Evolutionary conservation across 1,284 basidiomycete genomes (phyloP).

Genomic region (Inonotus obliquus): DNA sequence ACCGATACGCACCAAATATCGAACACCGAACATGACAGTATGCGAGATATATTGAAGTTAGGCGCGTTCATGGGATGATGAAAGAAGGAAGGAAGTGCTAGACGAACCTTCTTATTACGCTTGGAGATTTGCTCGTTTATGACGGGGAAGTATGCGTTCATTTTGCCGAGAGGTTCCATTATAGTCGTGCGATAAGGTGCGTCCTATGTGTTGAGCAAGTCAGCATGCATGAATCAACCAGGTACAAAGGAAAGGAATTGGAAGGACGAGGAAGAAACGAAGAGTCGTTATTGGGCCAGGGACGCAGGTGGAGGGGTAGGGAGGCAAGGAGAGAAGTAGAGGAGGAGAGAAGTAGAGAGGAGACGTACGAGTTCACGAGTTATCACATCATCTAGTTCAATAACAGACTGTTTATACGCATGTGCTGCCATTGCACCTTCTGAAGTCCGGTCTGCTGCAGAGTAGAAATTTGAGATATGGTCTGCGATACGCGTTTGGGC

Average conservation of each 20-base stretch:
- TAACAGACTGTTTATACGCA: slow-evolving; percentile 92
- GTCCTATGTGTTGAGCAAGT: slow-evolving; percentile 51
- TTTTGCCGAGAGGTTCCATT: slow-evolving; percentile 92
- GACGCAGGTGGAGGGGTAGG: neutral
- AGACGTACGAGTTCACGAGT: slow-evolving; percentile 76
- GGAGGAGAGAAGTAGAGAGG: slow-evolving; percentile 11
- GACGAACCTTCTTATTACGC: slow-evolving; percentile 90
- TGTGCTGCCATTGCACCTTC: slow-evolving; percentile 97
- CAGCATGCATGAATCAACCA: too few species aligned
- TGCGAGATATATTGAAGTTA: neutral
- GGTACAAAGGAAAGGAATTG: too few species aligned
- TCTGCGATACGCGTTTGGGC: slow-evolving; percentile 94
- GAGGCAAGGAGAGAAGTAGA: neutral
- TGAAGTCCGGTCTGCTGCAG: slow-evolving; percentile 75
- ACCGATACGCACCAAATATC: neutral
- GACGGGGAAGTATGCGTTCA: slow-evolving; percentile 92
- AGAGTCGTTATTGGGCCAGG: too few species aligned
- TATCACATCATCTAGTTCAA: slow-evolving; percentile 88
- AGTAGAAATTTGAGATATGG: slow-evolving; percentile 92
- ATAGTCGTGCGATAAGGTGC: slow-evolving; percentile 92
- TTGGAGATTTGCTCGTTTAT: slow-evolving; percentile 95
- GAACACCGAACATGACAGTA: neutral
- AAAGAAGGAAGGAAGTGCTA: neutral
- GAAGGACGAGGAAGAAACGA: too few species aligned
- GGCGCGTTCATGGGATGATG: neutral